Base-by-base conservation (phyloP, 768 basidiomycete genomes). In the Lactarius sp. region DNA sequence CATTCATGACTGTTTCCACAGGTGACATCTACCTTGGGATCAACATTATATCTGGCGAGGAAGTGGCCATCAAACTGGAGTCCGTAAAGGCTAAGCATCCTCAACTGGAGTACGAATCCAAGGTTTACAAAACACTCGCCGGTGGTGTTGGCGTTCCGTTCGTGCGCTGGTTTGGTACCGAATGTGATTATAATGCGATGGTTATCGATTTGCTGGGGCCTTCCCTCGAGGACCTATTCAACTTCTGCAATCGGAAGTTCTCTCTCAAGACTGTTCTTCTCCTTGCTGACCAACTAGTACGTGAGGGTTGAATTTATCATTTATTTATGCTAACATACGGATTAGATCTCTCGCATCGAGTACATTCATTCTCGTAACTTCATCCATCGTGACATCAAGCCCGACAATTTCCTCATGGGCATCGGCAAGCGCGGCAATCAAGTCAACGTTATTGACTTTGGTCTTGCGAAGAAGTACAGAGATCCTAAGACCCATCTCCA, bases 101-200 rank as follows among this genome's bases (percentile, higher is more conserved):
- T n/a, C 97, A 99, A 78, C 89, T 99, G 71, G 97, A 99, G 76
- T 99, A 99, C 73, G 96, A 99, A 78, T 89, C 88, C 69, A 90
- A 91, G 76, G 90, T 92, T 53, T 90, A 88, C 79, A 98, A 98
- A 86, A 94, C 93, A n/a, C 85, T 99, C 56, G 96, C 97, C 20
- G 97, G 97, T 61, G 97, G 97, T 69, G 97, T 99, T 61, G 97
- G 97, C 57, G 94, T 99, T 12, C 97, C 97, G 8, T 99, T 99
- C 69, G 97, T 99, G 61, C 80, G 97, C 71, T 99, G 90, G 90
- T 92, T 88, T 69, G 90, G 90, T 27, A 92, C 89, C 49, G 90
- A 99, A 77, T 99, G 97, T 76, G 96, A 99, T 75, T 99, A 98
- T 83, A 98, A 98, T 64, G 97, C 97, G 52, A 99, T 99, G 97